Evolutionary conservation across 2,329 filamentous ascomycete species (phyloP).

Genomic region (Penicillium sp.): DNA sequence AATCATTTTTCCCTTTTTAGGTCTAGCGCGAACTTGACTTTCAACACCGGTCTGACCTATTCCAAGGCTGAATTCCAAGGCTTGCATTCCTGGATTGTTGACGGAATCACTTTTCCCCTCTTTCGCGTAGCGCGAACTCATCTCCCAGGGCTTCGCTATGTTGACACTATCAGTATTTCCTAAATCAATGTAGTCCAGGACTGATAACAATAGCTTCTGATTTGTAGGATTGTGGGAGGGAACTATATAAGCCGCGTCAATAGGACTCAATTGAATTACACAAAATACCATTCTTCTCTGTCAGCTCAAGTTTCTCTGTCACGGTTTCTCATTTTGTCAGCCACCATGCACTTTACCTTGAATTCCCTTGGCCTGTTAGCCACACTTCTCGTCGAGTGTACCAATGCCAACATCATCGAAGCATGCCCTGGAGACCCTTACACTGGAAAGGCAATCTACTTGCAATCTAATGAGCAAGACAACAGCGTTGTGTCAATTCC

Average conservation of each 20-base stretch:
- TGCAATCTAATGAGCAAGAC: constrained; percentile 55
- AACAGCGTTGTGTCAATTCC: constrained; percentile 55
- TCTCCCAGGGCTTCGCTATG: background rate
- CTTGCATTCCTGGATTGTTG: no score
- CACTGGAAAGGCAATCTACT: constrained; percentile 53
- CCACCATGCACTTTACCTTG: background rate
- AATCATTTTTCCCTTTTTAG: background rate
- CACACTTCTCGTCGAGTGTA: background rate
- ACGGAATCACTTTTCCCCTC: no score
- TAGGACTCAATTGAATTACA: background rate
- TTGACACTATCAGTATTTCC: background rate
- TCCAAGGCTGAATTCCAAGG: no score
- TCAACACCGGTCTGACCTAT: background rate
- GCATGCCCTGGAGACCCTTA: background rate
- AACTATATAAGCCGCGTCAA: background rate
- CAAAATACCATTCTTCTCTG: background rate
- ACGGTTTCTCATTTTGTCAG: background rate
- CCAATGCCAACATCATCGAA: background rate
- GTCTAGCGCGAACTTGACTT: background rate
- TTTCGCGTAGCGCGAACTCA: no score
- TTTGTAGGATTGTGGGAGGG: background rate
- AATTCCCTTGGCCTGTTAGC: background rate
- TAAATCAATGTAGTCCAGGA: background rate
- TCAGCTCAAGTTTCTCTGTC: background rate
- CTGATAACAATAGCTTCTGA: background rate